A percentile compares a stretch with the other conserved stretches of the same genome.
phyloP scores from a whole-genome alignment of 805 yeast genomes.

The Teunomyces lycoperdinae region DNA sequence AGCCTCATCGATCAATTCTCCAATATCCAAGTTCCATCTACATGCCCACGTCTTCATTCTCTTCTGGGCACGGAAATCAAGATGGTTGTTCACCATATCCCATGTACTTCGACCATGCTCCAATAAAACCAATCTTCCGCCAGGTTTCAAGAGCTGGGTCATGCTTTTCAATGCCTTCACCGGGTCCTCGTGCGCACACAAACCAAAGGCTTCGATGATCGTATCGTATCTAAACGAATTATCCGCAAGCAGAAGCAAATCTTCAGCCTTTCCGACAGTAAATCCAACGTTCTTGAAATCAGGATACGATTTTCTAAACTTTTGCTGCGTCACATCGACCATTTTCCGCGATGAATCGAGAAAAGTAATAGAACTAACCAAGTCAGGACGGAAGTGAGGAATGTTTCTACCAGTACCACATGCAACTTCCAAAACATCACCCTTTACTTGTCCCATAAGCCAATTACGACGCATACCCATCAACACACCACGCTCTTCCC shows the following conservation, averaged over 20 bases:
- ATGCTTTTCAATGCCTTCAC: slow-evolving; percentile 76
- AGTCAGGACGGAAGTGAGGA: slow-evolving; percentile 60
- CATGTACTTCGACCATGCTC: slow-evolving; percentile 92
- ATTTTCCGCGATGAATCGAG: slow-evolving; percentile 81
- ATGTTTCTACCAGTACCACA: slow-evolving; percentile 96
- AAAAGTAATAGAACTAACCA: slow-evolving; percentile 72
- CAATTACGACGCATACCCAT: slow-evolving; percentile 70
- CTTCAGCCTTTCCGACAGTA: slow-evolving; percentile 89
- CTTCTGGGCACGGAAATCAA: slow-evolving; percentile 79
- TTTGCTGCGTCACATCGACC: slow-evolving; percentile 76
- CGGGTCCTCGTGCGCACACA: slow-evolving; percentile 95
- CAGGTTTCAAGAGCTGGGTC: slow-evolving; percentile 71
- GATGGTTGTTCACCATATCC: slow-evolving; percentile 69
- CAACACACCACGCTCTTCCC: slow-evolving; percentile 63
- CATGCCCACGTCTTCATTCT: slow-evolving; percentile 95
- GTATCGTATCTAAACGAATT: slow-evolving; percentile 74
- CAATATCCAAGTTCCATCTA: slow-evolving; percentile 94
- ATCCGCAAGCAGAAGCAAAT: slow-evolving; percentile 50
- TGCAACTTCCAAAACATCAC: slow-evolving; percentile 92
- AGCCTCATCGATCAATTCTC: slow-evolving; percentile 76
- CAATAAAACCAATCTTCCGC: slow-evolving; percentile 80
- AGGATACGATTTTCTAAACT: slow-evolving; percentile 69
- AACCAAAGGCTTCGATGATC: slow-evolving; percentile 88
- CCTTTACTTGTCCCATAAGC: slow-evolving; percentile 72
- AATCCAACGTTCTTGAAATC: slow-evolving; percentile 71